phyloP scores from a whole-genome alignment of 2,329 filamentous ascomycete genomes.

The Xylaria sp. region DNA sequence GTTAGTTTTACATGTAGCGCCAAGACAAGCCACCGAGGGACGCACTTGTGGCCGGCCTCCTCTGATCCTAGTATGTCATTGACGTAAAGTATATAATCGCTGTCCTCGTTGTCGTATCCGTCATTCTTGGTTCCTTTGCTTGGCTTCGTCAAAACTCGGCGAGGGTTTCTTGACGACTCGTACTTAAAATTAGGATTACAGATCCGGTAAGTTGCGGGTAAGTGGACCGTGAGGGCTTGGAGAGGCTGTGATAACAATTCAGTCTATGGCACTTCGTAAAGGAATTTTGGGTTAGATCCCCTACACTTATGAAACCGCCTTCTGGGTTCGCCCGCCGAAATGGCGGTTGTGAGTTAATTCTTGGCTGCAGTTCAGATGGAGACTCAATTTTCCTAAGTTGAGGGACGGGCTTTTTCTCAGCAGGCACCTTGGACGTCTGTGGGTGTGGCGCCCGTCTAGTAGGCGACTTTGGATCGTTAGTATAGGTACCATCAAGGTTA shows the following conservation, averaged over 20 bases:
- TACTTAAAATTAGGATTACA: constrained; percentile 99
- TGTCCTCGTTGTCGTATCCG: constrained; percentile 98
- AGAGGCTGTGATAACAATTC: constrained; percentile 67
- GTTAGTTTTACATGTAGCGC: constrained; percentile 23
- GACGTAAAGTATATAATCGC: constrained; percentile 98
- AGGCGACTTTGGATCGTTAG: constrained; percentile 63
- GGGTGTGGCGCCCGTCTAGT: constrained; percentile 56
- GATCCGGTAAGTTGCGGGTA: constrained; percentile 95
- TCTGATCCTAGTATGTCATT: constrained; percentile 98
- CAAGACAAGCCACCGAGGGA: constrained; percentile 12
- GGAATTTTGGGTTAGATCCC: constrained; percentile 41
- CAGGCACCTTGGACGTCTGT: constrained; percentile 46
- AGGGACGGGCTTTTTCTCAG: constrained; percentile 74
- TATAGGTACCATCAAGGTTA: constrained; percentile 71
- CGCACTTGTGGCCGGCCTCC: constrained; percentile 95
- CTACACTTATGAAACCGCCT: constrained; percentile 95
- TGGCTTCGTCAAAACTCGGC: constrained; percentile 93
- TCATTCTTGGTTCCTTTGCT: constrained; percentile 99
- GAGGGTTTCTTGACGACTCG: constrained; percentile 94
- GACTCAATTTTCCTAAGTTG: constrained; percentile 83
- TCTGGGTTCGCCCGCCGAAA: constrained; percentile 95
- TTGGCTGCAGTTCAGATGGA: constrained; percentile 76
- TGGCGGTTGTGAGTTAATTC: constrained; percentile 83
- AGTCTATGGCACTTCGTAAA: constrained; percentile 13
- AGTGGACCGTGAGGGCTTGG: constrained; percentile 90